phyloP scores from a whole-genome alignment of 306 rosid genomes.

The Rubus parviflorus region DNA sequence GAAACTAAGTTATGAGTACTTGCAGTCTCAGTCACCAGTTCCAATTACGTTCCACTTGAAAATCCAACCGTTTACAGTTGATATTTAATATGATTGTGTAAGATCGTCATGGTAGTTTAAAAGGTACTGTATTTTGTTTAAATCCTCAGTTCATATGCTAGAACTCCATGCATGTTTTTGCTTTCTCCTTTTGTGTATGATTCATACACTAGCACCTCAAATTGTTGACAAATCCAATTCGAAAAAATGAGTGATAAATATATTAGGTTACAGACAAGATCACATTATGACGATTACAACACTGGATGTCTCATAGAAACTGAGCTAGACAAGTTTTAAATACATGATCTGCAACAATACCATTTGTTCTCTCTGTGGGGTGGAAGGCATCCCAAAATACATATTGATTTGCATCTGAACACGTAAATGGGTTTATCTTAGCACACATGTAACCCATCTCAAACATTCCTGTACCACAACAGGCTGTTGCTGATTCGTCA shows the following conservation, averaged over 20 bases:
- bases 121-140: neutral
- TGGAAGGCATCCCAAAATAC: constrained; percentile 67
- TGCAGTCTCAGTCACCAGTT: neutral
- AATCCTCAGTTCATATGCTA: neutral
- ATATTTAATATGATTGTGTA: neutral
- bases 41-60: neutral
- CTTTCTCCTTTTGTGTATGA: neutral
- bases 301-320: constrained; percentile 23
- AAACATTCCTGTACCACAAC: constrained; percentile 48
- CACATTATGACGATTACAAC: neutral
- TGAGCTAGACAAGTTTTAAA: constrained; percentile 31
- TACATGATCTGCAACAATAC: constrained; percentile 42
- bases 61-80: neutral
- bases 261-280: neutral
- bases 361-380: constrained; percentile 52
- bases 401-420: constrained; percentile 51
- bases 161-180: neutral
- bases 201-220: neutral
- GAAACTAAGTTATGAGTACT: neutral
- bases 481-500: constrained; percentile 36
- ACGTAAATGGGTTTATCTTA: constrained; percentile 41
- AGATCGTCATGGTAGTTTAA: neutral
- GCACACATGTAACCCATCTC: constrained; percentile 50
- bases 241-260: neutral
- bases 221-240: neutral